Evolutionary conservation across 2,329 filamentous ascomycete species (phyloP).

Genomic region (Cryoendolithus antarcticus): DNA sequence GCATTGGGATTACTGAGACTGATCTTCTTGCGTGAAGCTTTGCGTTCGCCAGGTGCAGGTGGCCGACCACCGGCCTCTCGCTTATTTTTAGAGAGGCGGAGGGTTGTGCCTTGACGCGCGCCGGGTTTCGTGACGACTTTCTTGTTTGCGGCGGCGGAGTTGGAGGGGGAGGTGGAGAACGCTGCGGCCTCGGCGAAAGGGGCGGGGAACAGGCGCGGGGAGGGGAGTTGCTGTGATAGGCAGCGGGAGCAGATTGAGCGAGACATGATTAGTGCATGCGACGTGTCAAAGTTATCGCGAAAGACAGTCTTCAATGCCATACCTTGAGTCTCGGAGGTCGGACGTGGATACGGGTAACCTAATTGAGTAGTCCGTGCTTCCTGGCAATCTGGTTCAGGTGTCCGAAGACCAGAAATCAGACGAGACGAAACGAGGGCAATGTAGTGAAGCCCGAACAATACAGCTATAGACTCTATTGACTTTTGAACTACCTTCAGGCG

Average conservation of each 20-base stretch:
- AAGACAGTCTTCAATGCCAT: no score
- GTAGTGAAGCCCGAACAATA: no score
- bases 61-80: slow-evolving; percentile 16
- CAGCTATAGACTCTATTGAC: no score
- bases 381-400: no score
- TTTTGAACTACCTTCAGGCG: no score
- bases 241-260: slow-evolving; percentile 11
- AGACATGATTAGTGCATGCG: slow-evolving; percentile 3
- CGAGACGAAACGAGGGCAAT: no score
- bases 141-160: slow-evolving; percentile 18
- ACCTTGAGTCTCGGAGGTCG: no score
- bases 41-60: slow-evolving; percentile 59
- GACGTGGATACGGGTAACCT: no score
- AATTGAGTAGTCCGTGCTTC: no score
- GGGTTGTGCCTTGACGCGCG: slow-evolving; percentile 12
- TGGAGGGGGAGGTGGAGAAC: slow-evolving; percentile 22
- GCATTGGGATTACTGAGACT: slow-evolving; percentile 92
- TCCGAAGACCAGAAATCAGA: no score
- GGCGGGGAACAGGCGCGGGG: slow-evolving; percentile 4
- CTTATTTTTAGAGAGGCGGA: slow-evolving; percentile 19
- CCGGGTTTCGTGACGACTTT: slow-evolving; percentile 8
- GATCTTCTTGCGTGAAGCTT: slow-evolving; percentile 75
- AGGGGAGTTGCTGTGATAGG: slow-evolving; percentile 8
- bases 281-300: no score
- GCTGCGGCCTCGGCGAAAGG: slow-evolving; percentile 9